These are phyloP conservation scores for Filosporella fistucella DNA, from an alignment of 495 filamentous ascomycete genomes.

Conservation along the genomic window DNA sequence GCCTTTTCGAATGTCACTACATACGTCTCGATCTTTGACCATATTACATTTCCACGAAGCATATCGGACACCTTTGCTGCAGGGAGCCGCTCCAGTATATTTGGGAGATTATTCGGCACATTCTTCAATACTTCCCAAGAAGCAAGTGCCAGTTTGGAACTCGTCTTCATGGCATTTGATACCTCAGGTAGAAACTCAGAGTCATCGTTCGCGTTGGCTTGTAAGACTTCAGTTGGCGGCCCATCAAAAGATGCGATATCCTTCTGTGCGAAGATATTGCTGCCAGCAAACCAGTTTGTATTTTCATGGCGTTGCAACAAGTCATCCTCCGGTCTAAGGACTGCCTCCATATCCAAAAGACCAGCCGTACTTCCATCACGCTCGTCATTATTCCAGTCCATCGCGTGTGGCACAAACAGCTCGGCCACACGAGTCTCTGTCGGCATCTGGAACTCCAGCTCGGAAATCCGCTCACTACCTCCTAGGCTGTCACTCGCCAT, in stretches of 20 bases:
- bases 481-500: too few species aligned
- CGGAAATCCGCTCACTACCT: too few species aligned
- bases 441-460: too few species aligned
- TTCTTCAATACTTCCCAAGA: neutral
- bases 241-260: neutral
- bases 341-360: too few species aligned
- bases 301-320: too few species aligned
- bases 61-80: neutral
- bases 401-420: neutral
- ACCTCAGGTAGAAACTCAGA: neutral
- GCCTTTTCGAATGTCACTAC: neutral
- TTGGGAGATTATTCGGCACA: neutral
- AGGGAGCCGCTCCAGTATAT: neutral
- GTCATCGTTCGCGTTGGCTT: neutral
- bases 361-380: too few species aligned
- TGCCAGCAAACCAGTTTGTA: neutral
- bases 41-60: constrained; percentile 2
- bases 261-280: neutral
- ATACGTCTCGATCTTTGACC: constrained; percentile 3
- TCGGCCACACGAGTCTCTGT: too few species aligned
- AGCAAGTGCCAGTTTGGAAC: neutral
- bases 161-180: neutral
- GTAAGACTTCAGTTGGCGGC: neutral
- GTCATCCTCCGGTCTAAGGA: too few species aligned
- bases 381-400: neutral